Conservation (phyloP, 2,329 filamentous ascomycete genomes). For the Fusarium sp. region DNA sequence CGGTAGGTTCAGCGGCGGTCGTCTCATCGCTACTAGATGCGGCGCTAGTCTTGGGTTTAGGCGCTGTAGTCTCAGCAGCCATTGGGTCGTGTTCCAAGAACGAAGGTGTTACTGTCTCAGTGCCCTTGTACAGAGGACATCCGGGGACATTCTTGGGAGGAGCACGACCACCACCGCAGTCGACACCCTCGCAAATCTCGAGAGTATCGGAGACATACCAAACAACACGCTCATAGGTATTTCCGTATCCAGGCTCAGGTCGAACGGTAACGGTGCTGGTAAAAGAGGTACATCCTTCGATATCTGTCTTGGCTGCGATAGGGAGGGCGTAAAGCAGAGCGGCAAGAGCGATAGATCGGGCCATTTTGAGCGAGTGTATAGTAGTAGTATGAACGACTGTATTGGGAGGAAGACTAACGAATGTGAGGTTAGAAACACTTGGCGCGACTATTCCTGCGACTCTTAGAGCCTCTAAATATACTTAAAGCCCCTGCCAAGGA, state of each 20-base stretch:
- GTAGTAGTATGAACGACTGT: not conserved
- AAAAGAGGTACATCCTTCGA: slow-evolving; percentile 5
- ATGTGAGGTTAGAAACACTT: too few relatives aligned
- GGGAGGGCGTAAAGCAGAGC: not conserved
- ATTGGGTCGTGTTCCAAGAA: slow-evolving; percentile 1
- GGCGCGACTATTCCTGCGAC: not conserved
- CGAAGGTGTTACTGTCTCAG: slow-evolving; percentile 1
- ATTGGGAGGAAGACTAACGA: not conserved
- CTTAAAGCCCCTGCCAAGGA: slow-evolving; percentile 13
- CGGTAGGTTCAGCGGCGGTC: too few relatives aligned
- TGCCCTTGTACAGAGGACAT: slow-evolving; percentile 9
- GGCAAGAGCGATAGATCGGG: slow-evolving; percentile 2
- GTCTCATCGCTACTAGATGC: not conserved
- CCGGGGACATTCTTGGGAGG: slow-evolving; percentile 4
- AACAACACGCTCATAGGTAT: not conserved
- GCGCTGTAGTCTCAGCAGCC: too few relatives aligned
- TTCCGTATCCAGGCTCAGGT: slow-evolving; percentile 3
- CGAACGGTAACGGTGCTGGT: slow-evolving; percentile 3
- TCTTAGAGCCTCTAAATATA: not conserved
- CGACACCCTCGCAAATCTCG: slow-evolving; percentile 8
- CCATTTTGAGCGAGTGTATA: slow-evolving; percentile 6
- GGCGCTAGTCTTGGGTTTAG: too few relatives aligned
- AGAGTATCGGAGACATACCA: slow-evolving; percentile 3
- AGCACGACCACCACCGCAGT: slow-evolving; percentile 10
- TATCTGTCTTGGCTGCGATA: slow-evolving; percentile 2